phyloP scores from a whole-genome alignment of 2,329 filamentous ascomycete species.

The Fusarium nisikadoi region DNA sequence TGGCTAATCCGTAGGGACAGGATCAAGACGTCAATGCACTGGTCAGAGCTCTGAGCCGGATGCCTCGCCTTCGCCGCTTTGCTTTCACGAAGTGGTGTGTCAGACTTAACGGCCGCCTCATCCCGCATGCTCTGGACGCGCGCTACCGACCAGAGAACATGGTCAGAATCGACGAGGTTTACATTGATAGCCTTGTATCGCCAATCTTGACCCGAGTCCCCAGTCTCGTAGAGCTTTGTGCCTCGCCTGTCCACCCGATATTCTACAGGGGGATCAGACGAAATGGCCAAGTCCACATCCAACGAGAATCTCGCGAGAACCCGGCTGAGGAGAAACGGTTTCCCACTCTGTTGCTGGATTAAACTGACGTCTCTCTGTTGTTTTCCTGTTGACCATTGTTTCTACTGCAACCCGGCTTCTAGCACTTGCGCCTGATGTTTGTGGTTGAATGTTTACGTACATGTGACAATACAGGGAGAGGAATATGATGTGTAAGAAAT shows the following conservation, averaged over 20 bases:
- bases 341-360: neutral
- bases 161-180: neutral
- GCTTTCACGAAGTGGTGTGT: neutral
- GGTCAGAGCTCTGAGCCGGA: fast-evolving
- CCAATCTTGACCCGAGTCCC: neutral
- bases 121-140: neutral
- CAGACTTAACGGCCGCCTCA: neutral
- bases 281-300: neutral
- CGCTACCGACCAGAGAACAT: neutral
- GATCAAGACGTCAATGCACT: neutral
- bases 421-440: too few relatives aligned
- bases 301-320: neutral
- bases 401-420: too few relatives aligned
- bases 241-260: neutral
- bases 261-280: neutral
- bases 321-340: neutral
- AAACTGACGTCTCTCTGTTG: neutral
- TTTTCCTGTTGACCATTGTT: too few relatives aligned
- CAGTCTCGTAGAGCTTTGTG: neutral
- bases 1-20: neutral
- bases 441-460: too few relatives aligned
- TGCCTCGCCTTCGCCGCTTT: neutral
- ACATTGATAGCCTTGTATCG: neutral
- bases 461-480: too few relatives aligned
- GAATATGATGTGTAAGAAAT: too few relatives aligned